Base-by-base conservation (phyloP, 495 filamentous ascomycete genomes). In the Talaromyces proteolyticus region DNA sequence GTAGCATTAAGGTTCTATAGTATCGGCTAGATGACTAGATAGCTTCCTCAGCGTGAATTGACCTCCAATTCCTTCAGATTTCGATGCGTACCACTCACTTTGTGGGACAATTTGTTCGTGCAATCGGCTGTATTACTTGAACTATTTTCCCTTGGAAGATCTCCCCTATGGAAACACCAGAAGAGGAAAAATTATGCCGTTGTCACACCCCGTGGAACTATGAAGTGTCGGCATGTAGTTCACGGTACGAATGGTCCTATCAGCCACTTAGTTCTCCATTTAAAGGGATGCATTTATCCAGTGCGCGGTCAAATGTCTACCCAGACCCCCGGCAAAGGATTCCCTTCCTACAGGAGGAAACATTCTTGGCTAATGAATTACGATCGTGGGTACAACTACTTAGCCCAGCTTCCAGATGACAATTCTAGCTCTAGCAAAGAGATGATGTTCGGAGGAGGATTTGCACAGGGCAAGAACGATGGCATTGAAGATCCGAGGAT, bases 201-300 rank as follows among this genome's bases (percentile, higher is more conserved):
- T 6, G 61, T 75, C 16, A 94, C 89, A 0, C 63, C 69, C 0
- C 74, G 85, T 6, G 90, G 90, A 8, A 68, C 54, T 1, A 72
- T 92, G 51, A 49, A 48, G 0, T 61, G 88, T 0, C 60, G 65
- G 0, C 72, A 83, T 46, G 75, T 94, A 18, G 73, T 94, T 6
- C 77, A 95, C 37, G 82, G 85, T 8, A 91, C 87, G 0, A 94
- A 95, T 54, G 90, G 68, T 3, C 88, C 90, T 53, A 89, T 86
- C 0, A 82, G 81, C 0, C 75, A 86, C 53, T 72, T 94, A 3
- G 70, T 94, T 8, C 88, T 87, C 0, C 59, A 64, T 0, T 83
- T 94, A 48, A 62, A 69, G 20, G 85, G 85, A 48, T 69, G 88
- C 12, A 83, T 94, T 50, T 85, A 89, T 24, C 90, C 90, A 0